phyloP scores from a whole-genome alignment of 441 rosid species.

The Capsella rubella region DNA sequence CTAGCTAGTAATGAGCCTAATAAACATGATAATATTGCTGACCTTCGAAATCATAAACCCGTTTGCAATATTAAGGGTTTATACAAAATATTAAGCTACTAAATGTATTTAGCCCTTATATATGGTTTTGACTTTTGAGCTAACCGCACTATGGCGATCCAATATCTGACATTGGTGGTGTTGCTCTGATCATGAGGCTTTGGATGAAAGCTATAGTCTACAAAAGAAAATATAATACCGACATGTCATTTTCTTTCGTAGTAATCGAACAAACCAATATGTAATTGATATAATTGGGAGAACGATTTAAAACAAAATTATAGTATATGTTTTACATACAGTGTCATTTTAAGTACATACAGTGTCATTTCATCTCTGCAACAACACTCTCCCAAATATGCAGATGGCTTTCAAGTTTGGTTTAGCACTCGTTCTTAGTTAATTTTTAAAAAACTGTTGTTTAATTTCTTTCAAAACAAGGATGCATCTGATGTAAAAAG shows the following conservation, averaged over 20 bases:
- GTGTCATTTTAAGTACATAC: neutral
- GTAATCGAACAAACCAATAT: neutral
- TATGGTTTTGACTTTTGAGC: conserved; percentile 11
- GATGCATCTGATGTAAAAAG: too few species aligned
- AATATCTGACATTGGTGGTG: conserved; percentile 53
- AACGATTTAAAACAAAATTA: too few species aligned
- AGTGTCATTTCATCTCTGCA: neutral
- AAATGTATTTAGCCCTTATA: neutral
- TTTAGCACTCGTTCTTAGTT: too few species aligned
- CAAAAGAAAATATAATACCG: conserved; percentile 7
- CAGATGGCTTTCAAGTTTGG: too few species aligned
- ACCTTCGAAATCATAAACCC: neutral
- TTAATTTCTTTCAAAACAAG: too few species aligned
- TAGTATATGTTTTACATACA: neutral
- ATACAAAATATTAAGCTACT: neutral
- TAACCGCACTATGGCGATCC: conserved; percentile 21
- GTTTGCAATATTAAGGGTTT: neutral
- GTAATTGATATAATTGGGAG: neutral
- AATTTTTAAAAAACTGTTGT: too few species aligned
- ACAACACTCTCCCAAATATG: too few species aligned
- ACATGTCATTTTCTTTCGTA: neutral
- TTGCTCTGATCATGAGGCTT: conserved; percentile 72
- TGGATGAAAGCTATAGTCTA: conserved; percentile 77
- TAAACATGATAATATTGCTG: neutral
- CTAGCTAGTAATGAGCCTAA: neutral